A percentile compares a stretch with the other conserved stretches of the same genome.
phyloP scores from a whole-genome alignment of 495 filamentous ascomycete genomes.

The Beverwykella pulmonaria region DNA sequence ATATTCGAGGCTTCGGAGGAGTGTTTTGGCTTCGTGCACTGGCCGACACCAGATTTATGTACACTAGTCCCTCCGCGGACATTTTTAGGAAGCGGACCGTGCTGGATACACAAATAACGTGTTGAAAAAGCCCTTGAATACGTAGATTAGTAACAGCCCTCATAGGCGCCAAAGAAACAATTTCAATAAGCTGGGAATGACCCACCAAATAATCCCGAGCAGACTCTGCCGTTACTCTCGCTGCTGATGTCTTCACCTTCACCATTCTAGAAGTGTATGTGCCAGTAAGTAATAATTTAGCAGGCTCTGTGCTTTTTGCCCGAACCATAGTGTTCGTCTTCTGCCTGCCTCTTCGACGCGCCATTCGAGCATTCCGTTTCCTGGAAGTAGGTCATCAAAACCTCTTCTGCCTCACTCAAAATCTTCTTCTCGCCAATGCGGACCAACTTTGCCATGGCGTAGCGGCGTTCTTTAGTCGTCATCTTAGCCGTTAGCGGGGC shows the following conservation, averaged over 20 bases:
- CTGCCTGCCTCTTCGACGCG: constrained; percentile 13
- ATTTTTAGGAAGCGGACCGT: background rate
- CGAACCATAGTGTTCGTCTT: background rate
- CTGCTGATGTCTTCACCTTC: background rate
- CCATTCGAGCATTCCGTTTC: background rate
- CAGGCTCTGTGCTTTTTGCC: constrained; percentile 15
- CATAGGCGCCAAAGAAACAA: background rate
- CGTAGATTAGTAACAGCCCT: constrained; percentile 12
- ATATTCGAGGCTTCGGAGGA: background rate
- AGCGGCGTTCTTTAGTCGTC: constrained; percentile 40
- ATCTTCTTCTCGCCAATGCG: constrained; percentile 80
- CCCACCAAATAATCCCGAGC: background rate
- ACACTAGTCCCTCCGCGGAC: background rate
- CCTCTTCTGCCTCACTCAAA: constrained; percentile 51
- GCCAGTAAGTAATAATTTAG: background rate
- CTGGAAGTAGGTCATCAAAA: constrained; percentile 1
- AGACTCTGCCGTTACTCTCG: background rate
- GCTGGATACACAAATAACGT: background rate
- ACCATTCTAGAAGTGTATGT: background rate
- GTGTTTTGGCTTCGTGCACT: background rate
- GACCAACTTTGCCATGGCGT: constrained; percentile 72
- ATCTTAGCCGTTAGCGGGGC: background rate
- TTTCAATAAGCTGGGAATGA: background rate
- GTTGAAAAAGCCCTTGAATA: constrained; percentile 5
- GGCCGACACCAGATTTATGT: background rate